Conservation (phyloP, 768 basidiomycete genomes). For the Macrolepiota albuminosa region DNA sequence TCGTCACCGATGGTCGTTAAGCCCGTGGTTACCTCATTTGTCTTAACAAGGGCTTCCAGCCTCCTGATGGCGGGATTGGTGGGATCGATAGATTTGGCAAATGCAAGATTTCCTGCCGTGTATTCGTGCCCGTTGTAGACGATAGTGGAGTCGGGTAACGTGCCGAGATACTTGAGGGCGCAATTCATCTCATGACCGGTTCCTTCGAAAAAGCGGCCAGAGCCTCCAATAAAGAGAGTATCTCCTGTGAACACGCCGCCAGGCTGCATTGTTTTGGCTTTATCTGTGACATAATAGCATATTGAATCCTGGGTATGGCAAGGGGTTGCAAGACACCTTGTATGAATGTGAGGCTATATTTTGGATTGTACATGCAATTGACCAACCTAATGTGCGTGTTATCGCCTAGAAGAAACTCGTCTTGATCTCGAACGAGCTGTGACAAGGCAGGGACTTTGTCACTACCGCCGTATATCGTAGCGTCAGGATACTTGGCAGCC, state of each 20-base stretch:
- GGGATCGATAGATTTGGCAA: slow-evolving; percentile 59
- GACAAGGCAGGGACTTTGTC: slow-evolving; percentile 61
- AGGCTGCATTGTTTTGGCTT: slow-evolving; percentile 41
- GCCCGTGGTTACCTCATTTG: slow-evolving; percentile 68
- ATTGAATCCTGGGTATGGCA: slow-evolving; percentile 98
- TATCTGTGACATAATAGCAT: slow-evolving; percentile 74
- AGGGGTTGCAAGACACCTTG: slow-evolving; percentile 79
- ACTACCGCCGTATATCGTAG: slow-evolving; percentile 80
- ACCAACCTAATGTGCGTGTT: slow-evolving; percentile 54
- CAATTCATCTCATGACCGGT: slow-evolving; percentile 74
- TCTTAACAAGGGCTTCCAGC: slow-evolving; percentile 52
- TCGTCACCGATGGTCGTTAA: slow-evolving; percentile 89
- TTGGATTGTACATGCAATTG: neutral
- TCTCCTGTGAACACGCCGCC: slow-evolving; percentile 93
- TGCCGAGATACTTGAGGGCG: slow-evolving; percentile 65
- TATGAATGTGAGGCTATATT: slow-evolving; percentile 3
- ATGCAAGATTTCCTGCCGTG: slow-evolving; percentile 68
- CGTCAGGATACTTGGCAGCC: slow-evolving; percentile 39
- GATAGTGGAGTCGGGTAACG: slow-evolving; percentile 73
- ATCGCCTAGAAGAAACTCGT: slow-evolving; percentile 71
- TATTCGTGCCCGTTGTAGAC: slow-evolving; percentile 94
- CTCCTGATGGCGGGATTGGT: slow-evolving; percentile 55
- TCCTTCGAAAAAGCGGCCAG: slow-evolving; percentile 95
- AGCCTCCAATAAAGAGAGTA: slow-evolving; percentile 85
- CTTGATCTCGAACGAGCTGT: slow-evolving; percentile 73